These are phyloP conservation scores for Cucurbita moschata DNA, from an alignment of 306 rosid species.

Conservation along the genomic window DNA sequence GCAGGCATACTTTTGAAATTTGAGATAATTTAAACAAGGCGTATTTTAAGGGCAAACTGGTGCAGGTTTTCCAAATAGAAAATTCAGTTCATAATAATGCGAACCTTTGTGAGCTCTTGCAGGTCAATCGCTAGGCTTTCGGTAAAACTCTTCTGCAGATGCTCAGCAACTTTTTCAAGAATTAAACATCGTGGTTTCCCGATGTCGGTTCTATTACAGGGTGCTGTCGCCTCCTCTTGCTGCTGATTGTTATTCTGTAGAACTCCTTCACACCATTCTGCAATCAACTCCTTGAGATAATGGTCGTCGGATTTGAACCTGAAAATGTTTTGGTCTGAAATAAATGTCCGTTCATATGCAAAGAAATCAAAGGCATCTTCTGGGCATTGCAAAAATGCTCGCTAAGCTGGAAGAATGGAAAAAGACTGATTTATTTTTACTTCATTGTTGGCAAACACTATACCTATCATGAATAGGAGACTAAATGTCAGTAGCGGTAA, in stretches of 20 bases:
- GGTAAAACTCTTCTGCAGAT: constrained; percentile 56
- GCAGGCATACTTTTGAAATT: not conserved
- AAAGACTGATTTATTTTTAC: not conserved
- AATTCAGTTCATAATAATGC: not conserved
- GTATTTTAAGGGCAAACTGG: not conserved
- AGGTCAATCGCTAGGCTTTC: constrained; percentile 69
- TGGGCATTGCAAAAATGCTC: not conserved
- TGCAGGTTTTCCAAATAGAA: not conserved
- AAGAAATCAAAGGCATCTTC: not conserved
- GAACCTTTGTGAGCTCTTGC: constrained; percentile 73
- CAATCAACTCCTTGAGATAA: constrained; percentile 61
- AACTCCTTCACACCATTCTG: constrained; percentile 97
- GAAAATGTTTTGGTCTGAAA: not conserved
- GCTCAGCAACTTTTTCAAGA: constrained; percentile 79
- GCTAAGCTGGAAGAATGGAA: not conserved
- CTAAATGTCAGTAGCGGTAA: no score
- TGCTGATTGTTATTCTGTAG: constrained; percentile 37
- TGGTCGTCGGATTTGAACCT: constrained; percentile 77
- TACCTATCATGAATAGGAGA: no score
- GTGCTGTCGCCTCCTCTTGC: constrained; percentile 29
- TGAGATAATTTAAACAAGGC: not conserved
- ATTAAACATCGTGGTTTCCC: constrained; percentile 54
- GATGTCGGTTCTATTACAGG: constrained; percentile 22
- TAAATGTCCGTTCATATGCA: not conserved
- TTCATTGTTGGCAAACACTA: not conserved